Conservation (phyloP, 371 early-diverging fungal genomes). For the Mucor indicus region DNA sequence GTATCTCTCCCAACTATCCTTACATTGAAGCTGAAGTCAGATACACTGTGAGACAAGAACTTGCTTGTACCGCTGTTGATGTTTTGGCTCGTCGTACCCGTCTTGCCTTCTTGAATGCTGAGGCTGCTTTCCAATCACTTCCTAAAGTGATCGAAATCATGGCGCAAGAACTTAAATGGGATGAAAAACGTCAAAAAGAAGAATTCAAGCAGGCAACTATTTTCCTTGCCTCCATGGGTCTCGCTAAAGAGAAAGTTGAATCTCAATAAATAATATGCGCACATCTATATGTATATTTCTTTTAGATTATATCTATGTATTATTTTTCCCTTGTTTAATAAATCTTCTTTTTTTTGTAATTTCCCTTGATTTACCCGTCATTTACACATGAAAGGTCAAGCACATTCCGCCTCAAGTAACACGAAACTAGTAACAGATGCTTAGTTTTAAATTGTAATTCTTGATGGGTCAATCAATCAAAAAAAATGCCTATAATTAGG, state of each 20-base stretch:
- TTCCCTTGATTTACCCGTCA: conserved; percentile 1
- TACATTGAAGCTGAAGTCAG: conserved; percentile 96
- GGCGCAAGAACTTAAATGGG: conserved; percentile 88
- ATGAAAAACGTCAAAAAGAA: conserved; percentile 54
- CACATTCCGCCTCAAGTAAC: not conserved
- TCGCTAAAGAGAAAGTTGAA: conserved; percentile 29
- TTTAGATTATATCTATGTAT: too few species aligned
- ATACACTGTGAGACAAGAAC: conserved; percentile 92
- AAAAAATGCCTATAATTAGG: too few species aligned
- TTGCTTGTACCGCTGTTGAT: conserved; percentile 93
- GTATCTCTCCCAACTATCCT: conserved; percentile 84
- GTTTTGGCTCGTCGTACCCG: conserved; percentile 94
- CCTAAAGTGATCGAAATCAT: conserved; percentile 91
- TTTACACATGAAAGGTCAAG: too few species aligned
- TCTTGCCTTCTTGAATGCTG: conserved; percentile 93
- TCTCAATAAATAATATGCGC: too few species aligned
- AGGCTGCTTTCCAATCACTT: conserved; percentile 86
- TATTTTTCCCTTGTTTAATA: too few species aligned
- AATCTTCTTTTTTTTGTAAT: too few species aligned
- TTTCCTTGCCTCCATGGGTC: conserved; percentile 91
- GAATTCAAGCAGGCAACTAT: conserved; percentile 71
- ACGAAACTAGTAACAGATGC: too few species aligned
- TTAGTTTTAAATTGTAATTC: too few species aligned
- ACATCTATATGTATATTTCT: too few species aligned
- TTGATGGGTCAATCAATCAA: too few species aligned